These are phyloP conservation scores for Lasiodiplodia hormozganensis DNA, from an alignment of 2,329 filamentous ascomycete species.

Conservation along the genomic window DNA sequence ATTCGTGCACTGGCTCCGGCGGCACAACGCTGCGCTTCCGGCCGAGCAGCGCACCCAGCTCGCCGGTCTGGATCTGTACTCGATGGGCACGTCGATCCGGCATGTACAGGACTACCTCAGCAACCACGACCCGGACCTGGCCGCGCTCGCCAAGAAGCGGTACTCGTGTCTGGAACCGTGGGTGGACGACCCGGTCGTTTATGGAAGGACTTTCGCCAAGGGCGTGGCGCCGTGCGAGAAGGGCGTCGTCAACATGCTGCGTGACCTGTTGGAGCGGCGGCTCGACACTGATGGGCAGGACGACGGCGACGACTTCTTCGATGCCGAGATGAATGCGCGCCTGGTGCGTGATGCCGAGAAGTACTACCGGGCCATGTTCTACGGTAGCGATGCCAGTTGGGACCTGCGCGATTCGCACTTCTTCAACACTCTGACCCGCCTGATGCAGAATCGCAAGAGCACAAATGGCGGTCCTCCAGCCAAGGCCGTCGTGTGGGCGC, in stretches of 20 bases:
- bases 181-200: constrained; percentile 57
- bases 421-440: too few species aligned
- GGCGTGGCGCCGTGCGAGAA: constrained; percentile 55
- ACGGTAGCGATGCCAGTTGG: too few species aligned
- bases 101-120: constrained; percentile 59
- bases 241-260: constrained; percentile 55
- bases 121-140: constrained; percentile 52
- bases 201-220: constrained; percentile 51
- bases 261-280: constrained; percentile 51
- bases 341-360: constrained; percentile 47
- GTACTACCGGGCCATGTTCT: constrained; percentile 61
- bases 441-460: too few species aligned
- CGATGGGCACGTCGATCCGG: constrained; percentile 54
- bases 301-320: constrained; percentile 57
- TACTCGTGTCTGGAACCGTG: constrained; percentile 58
- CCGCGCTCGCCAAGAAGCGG: constrained; percentile 51
- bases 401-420: too few species aligned
- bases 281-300: constrained; percentile 47
- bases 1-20: constrained; percentile 60
- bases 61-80: constrained; percentile 62
- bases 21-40: constrained; percentile 43
- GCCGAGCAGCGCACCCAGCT: constrained; percentile 48
- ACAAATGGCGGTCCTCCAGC: too few species aligned
- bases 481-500: not conserved
- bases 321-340: constrained; percentile 29